These are phyloP conservation scores for Pleurotus pulmonarius DNA, from an alignment of 768 basidiomycete species.

Conservation along the genomic window DNA sequence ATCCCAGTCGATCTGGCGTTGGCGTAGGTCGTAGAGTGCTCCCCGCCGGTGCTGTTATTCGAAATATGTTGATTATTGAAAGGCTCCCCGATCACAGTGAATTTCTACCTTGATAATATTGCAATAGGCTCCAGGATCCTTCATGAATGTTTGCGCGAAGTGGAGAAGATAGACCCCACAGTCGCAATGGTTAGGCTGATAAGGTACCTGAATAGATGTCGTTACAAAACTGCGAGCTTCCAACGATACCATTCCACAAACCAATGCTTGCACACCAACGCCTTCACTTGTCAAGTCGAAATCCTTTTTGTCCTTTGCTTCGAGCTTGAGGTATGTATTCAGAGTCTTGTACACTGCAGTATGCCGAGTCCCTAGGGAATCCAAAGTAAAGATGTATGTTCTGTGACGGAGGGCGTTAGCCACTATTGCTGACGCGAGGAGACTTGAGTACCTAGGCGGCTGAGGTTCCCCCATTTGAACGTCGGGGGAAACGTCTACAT, in stretches of 20 bases:
- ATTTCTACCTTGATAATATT: conserved; percentile 43
- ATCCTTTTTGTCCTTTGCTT: conserved; percentile 72
- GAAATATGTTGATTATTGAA: not conserved
- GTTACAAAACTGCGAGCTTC: not conserved
- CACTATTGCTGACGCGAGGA: not conserved
- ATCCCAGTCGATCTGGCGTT: conserved; percentile 51
- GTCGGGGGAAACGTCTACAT: not conserved
- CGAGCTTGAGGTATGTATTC: conserved; percentile 61
- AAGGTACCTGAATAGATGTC: conserved; percentile 60
- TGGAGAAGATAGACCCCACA: conserved; percentile 93
- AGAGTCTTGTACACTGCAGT: conserved; percentile 59
- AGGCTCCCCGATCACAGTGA: not conserved
- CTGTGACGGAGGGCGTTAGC: conserved; percentile 28
- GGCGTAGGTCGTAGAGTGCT: conserved; percentile 20
- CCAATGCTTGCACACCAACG: conserved; percentile 48
- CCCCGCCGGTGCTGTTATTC: conserved; percentile 21
- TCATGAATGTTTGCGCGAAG: conserved; percentile 76
- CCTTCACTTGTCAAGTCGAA: conserved; percentile 33
- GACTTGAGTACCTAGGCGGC: not conserved
- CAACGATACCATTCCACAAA: conserved; percentile 22
- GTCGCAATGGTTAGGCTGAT: conserved; percentile 86
- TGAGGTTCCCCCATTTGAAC: not conserved
- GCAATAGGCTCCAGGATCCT: conserved; percentile 49
- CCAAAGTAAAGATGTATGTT: conserved; percentile 82
- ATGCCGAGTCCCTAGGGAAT: conserved; percentile 82